phyloP scores from a whole-genome alignment of 768 basidiomycete genomes.

The Terana coerulea region DNA sequence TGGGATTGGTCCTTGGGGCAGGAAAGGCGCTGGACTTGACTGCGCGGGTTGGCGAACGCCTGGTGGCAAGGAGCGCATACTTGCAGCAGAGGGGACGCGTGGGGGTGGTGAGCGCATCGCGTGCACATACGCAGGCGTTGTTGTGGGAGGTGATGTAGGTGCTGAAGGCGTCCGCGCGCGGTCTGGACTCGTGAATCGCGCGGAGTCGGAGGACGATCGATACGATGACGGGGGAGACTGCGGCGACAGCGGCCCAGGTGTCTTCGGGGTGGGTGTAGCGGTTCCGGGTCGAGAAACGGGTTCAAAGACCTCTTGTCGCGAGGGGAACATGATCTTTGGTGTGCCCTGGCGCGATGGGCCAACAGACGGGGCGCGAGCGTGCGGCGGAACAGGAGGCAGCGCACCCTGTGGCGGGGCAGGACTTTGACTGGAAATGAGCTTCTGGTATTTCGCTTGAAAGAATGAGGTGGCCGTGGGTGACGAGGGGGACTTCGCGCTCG shows the following conservation, averaged over 20 bases:
- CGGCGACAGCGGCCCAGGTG: too few relatives aligned
- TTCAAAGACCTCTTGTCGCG: neutral
- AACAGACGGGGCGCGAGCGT: constrained; percentile 2
- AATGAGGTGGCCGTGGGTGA: constrained; percentile 42
- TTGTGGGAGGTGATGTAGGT: neutral
- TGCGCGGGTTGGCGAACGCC: constrained; percentile 17
- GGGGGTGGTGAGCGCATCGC: neutral
- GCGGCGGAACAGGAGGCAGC: neutral
- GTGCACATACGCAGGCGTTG: neutral
- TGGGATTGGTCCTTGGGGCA: too few relatives aligned
- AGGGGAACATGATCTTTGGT: constrained; percentile 19
- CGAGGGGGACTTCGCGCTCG: constrained; percentile 30
- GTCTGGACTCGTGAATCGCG: constrained; percentile 4
- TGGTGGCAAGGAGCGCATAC: constrained; percentile 16
- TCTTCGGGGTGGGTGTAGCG: constrained; percentile 7
- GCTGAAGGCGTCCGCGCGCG: neutral
- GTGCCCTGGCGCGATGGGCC: constrained; percentile 19
- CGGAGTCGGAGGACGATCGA: constrained; percentile 16
- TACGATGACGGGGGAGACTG: too few relatives aligned
- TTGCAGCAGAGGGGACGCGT: constrained; percentile 23
- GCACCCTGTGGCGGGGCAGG: constrained; percentile 12
- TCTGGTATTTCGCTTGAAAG: constrained; percentile 48
- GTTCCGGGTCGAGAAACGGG: constrained; percentile 7
- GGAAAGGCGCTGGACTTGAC: constrained; percentile 13
- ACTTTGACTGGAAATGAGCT: constrained; percentile 31